Evolutionary conservation across 2,329 filamentous ascomycete genomes (phyloP).

Genomic region (Pyrenochaeta sp.): DNA sequence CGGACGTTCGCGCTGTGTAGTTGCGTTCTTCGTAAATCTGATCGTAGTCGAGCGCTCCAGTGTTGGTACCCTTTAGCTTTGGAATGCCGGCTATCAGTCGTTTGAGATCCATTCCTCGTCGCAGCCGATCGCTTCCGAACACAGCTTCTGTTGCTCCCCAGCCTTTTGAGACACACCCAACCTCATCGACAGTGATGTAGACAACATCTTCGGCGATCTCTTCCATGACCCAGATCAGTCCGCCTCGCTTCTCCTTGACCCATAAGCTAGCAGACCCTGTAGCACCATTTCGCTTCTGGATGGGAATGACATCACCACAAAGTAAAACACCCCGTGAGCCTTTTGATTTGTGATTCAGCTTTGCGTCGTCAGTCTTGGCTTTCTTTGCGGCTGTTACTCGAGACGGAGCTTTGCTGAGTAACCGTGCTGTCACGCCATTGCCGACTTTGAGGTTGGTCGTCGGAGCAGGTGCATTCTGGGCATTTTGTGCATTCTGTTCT

Average conservation of each 20-base stretch:
- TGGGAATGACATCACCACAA: slow-evolving; percentile 97
- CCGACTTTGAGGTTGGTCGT: slow-evolving; percentile 67
- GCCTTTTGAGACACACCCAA: slow-evolving; percentile 73
- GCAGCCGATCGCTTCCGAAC: slow-evolving; percentile 76
- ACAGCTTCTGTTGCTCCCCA: slow-evolving; percentile 83
- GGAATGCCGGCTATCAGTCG: slow-evolving; percentile 84
- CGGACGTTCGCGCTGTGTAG: slow-evolving; percentile 83
- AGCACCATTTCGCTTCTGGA: slow-evolving; percentile 91
- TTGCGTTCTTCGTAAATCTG: slow-evolving; percentile 75
- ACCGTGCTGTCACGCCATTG: slow-evolving; percentile 83
- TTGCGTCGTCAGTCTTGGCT: slow-evolving; percentile 71
- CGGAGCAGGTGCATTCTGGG: slow-evolving; percentile 44
- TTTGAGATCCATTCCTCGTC: slow-evolving; percentile 75
- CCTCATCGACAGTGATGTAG: slow-evolving; percentile 76
- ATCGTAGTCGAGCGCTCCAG: slow-evolving; percentile 78
- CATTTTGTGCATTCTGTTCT: slow-evolving; percentile 38
- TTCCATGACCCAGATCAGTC: slow-evolving; percentile 96
- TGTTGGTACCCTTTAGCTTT: slow-evolving; percentile 73
- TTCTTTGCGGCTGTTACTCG: slow-evolving; percentile 62
- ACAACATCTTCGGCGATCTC: slow-evolving; percentile 96
- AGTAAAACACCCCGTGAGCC: slow-evolving; percentile 89
- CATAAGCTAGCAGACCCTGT: slow-evolving; percentile 93
- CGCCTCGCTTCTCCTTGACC: slow-evolving; percentile 96
- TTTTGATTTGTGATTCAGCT: slow-evolving; percentile 70
- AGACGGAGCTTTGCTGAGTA: slow-evolving; percentile 82